Conservation (phyloP, 495 filamentous ascomycete species). For the Geopyxis carbonaria region DNA sequence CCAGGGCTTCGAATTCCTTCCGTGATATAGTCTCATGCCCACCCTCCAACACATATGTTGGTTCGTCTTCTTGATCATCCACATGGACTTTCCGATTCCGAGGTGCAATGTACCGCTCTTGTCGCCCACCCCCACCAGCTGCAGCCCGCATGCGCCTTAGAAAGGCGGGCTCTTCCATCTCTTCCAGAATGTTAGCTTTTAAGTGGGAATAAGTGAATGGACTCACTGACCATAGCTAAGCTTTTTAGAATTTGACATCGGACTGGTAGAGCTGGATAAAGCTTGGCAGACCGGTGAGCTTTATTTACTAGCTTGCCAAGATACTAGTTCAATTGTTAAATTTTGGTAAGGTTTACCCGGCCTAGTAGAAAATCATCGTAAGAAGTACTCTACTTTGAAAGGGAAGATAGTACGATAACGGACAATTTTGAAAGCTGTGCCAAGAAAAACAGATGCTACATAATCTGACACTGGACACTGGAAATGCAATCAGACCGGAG, state of each 20-base stretch:
- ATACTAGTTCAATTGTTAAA: too few relatives aligned
- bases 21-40: conserved; percentile 28
- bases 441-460: too few relatives aligned
- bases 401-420: too few relatives aligned
- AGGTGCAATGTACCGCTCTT: conserved; percentile 29
- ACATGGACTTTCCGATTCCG: conserved; percentile 25
- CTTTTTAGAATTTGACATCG: conserved; percentile 33
- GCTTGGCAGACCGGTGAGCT: too few relatives aligned
- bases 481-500: too few relatives aligned
- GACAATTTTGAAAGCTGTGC: too few relatives aligned
- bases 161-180: conserved; percentile 27
- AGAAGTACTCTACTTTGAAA: too few relatives aligned
- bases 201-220: neutral
- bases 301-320: too few relatives aligned
- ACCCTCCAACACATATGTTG: conserved; percentile 34
- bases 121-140: conserved; percentile 25
- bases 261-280: neutral
- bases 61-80: conserved; percentile 31
- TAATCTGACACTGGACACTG: too few relatives aligned
- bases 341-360: too few relatives aligned
- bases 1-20: conserved; percentile 30
- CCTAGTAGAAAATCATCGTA: too few relatives aligned
- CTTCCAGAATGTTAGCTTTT: conserved; percentile 13
- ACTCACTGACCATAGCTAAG: conserved; percentile 28
- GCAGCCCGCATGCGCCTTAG: conserved; percentile 30